Conservation (phyloP, 345 rosid genomes). For the Salix exigua region DNA sequence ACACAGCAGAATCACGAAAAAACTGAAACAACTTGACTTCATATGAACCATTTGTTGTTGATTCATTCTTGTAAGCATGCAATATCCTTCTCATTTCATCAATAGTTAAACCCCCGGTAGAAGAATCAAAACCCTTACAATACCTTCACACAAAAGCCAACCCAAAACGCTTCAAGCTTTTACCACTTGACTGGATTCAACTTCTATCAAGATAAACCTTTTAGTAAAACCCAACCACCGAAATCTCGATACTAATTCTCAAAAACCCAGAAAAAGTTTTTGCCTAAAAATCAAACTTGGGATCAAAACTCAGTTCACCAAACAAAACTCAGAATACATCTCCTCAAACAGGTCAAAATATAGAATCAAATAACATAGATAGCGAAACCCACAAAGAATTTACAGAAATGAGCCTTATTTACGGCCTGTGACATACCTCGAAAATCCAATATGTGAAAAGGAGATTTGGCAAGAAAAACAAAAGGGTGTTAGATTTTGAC, state of each 20-base stretch:
- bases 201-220: neutral
- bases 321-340: conserved; percentile 23
- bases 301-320: conserved; percentile 11
- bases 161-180: conserved; percentile 9
- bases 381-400: conserved; percentile 6
- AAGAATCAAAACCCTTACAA: conserved; percentile 22
- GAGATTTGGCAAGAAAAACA: neutral
- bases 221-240: conserved; percentile 2
- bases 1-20: conserved; percentile 39
- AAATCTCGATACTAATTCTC: neutral
- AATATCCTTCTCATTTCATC: conserved; percentile 39
- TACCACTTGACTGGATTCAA: neutral
- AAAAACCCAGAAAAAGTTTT: neutral
- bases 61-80: conserved; percentile 20
- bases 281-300: conserved; percentile 13
- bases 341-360: conserved; percentile 12
- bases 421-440: neutral
- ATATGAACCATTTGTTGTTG: conserved; percentile 27
- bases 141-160: conserved; percentile 4
- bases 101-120: conserved; percentile 19
- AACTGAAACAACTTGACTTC: conserved; percentile 20
- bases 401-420: neutral
- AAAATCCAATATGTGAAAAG: conserved; percentile 4
- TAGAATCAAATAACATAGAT: conserved; percentile 13
- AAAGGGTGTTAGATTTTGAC: conserved; percentile 15